These are phyloP conservation scores for Wolfiporia cocos DNA, from an alignment of 1,284 basidiomycete genomes.

Conservation along the genomic window DNA sequence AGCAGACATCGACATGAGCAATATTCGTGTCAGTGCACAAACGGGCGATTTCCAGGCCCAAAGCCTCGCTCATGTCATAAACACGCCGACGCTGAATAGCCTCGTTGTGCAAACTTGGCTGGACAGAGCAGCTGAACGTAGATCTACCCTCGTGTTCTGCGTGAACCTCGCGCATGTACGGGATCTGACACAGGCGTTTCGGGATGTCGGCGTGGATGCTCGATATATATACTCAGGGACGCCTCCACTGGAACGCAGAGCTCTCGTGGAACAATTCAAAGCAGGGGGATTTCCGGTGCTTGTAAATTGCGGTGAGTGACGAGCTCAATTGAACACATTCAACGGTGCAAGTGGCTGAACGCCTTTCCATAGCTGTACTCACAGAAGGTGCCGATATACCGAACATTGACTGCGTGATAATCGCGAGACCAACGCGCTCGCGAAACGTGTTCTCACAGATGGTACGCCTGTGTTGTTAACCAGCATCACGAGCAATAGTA, in stretches of 20 bases:
- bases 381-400: conserved; percentile 92
- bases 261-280: conserved; percentile 67
- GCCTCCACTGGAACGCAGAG: conserved; percentile 56
- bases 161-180: conserved; percentile 84
- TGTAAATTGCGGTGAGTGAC: conserved; percentile 75
- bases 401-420: conserved; percentile 86
- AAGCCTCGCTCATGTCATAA: conserved; percentile 75
- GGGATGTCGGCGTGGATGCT: conserved; percentile 79
- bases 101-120: conserved; percentile 79
- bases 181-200: conserved; percentile 71
- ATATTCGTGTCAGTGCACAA: conserved; percentile 57
- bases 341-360: background rate
- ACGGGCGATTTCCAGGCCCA: conserved; percentile 79
- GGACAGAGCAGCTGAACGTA: conserved; percentile 68
- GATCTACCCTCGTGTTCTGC: conserved; percentile 89
- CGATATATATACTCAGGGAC: conserved; percentile 77
- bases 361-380: conserved; percentile 59
- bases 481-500: background rate
- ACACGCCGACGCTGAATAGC: conserved; percentile 70
- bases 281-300: conserved; percentile 79
- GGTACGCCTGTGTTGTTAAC: conserved; percentile 58
- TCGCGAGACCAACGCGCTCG: conserved; percentile 85
- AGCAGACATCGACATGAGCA: conserved; percentile 64
- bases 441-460: conserved; percentile 91
- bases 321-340: background rate